These are phyloP conservation scores for Acanthochlamys bracteata DNA, from an alignment of 106 monocot genomes.

Conservation along the genomic window DNA sequence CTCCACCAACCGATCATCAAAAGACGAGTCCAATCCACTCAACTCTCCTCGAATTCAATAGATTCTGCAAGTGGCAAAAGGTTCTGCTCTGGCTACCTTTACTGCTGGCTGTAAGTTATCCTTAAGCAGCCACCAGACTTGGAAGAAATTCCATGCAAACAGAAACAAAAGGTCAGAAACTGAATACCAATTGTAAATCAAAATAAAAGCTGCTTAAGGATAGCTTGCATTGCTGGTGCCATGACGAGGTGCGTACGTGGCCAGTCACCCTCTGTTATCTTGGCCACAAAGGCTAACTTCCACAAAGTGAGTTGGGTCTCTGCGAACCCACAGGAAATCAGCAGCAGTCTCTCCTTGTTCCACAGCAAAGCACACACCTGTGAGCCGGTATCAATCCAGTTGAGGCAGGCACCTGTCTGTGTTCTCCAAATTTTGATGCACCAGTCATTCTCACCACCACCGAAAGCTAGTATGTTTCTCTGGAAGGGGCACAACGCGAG, in stretches of 20 bases:
- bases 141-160: slow-evolving; percentile 4
- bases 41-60: slow-evolving; percentile 29
- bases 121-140: slow-evolving; percentile 52
- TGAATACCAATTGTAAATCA: background rate
- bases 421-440: slow-evolving; percentile 68
- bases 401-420: slow-evolving; percentile 34
- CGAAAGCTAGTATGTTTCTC: slow-evolving; percentile 47
- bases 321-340: slow-evolving; percentile 59
- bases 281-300: slow-evolving; percentile 32
- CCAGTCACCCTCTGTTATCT: slow-evolving; percentile 29
- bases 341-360: slow-evolving; percentile 54
- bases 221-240: slow-evolving; percentile 22
- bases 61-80: slow-evolving; percentile 20
- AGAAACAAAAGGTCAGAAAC: background rate
- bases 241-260: slow-evolving; percentile 30
- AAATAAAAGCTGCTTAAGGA: background rate
- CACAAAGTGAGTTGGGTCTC: slow-evolving; percentile 36
- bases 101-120: slow-evolving; percentile 25
- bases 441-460: slow-evolving; percentile 36
- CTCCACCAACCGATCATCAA: too few species aligned
- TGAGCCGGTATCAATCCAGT: slow-evolving; percentile 52
- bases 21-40: too few species aligned
- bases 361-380: slow-evolving; percentile 52
- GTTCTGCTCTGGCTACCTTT: slow-evolving; percentile 17
- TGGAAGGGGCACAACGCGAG: slow-evolving; percentile 64